Evolutionary conservation across 192 early-diverging fungal genomes (phyloP).

Genomic region (Haplosporangium gracile): DNA sequence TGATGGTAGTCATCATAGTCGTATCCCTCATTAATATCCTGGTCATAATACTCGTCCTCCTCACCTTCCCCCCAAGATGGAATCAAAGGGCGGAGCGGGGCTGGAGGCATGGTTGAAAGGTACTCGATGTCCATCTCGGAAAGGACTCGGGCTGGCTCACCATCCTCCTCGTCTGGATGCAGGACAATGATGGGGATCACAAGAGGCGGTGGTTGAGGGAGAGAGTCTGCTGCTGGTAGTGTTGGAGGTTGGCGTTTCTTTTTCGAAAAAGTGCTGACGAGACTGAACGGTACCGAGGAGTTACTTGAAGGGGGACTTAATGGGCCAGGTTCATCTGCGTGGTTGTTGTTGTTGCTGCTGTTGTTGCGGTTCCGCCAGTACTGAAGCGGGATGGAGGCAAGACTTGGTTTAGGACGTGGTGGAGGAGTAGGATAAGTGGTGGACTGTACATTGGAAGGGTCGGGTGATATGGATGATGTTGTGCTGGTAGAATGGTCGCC

Average conservation of each 20-base stretch:
- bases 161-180: conserved; percentile 52
- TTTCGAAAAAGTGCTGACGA: conserved; percentile 26
- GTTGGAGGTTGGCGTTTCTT: conserved; percentile 14
- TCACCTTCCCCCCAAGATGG: conserved; percentile 33
- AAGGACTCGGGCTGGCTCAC: conserved; percentile 27
- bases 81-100: conserved; percentile 17
- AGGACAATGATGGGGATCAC: conserved; percentile 38
- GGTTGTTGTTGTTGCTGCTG: background rate
- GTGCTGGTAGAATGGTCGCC: background rate
- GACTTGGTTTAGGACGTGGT: conserved; percentile 12
- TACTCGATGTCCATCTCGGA: conserved; percentile 49
- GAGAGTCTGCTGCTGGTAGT: background rate
- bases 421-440: background rate
- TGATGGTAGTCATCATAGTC: conserved; percentile 31
- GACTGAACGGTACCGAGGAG: conserved; percentile 9
- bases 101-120: conserved; percentile 36
- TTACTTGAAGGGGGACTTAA: background rate
- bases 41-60: conserved; percentile 34
- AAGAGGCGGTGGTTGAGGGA: background rate
- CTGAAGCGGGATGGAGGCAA: conserved; percentile 19
- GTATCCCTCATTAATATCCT: conserved; percentile 26
- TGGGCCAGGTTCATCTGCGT: background rate
- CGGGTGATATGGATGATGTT: background rate
- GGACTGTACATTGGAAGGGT: background rate
- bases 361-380: conserved; percentile 25